These are phyloP conservation scores for Lipomyces starkeyi DNA, from an alignment of 805 yeast species.

Conservation along the genomic window DNA sequence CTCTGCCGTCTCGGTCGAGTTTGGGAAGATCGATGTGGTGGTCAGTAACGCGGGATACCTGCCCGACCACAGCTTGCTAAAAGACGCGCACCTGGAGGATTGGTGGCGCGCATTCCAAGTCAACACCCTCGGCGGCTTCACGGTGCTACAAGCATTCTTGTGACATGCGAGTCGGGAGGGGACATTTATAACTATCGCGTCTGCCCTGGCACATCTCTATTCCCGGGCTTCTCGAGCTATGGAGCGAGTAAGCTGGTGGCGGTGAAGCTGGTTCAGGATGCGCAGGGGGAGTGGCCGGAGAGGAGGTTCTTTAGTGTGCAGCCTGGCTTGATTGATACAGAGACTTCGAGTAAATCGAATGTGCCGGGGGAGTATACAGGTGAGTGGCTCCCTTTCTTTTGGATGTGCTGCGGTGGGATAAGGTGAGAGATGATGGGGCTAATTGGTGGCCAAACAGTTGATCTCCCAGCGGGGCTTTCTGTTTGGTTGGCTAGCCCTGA, in stretches of 20 bases:
- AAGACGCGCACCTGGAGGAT: neutral
- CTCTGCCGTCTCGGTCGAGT: neutral
- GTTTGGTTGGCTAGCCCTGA: slow-evolving; percentile 12
- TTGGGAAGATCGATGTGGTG: slow-evolving; percentile 7
- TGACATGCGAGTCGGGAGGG: neutral
- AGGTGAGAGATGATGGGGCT: neutral
- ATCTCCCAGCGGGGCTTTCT: slow-evolving; percentile 7
- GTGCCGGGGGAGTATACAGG: slow-evolving; percentile 8
- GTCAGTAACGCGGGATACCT: slow-evolving; percentile 11
- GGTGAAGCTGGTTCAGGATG: slow-evolving; percentile 5
- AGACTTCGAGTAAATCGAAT: slow-evolving; percentile 1
- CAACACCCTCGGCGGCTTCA: slow-evolving; percentile 7
- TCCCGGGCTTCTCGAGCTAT: neutral
- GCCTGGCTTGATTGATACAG: slow-evolving; percentile 8
- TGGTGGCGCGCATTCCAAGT: slow-evolving; percentile 12
- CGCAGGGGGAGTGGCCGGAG: slow-evolving; percentile 1
- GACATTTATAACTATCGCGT: slow-evolving; percentile 4
- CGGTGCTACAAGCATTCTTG: slow-evolving; percentile 4
- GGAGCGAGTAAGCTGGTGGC: slow-evolving; percentile 5
- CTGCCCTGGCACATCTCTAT: slow-evolving; percentile 5
- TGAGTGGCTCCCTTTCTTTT: neutral
- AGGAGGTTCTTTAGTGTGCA: slow-evolving; percentile 7
- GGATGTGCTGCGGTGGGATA: slow-evolving; percentile 3
- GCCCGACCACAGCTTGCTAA: neutral
- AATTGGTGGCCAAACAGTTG: neutral